Evolutionary conservation across 306 rosid species (phyloP).

Genomic region (Cucurbita maxima): DNA sequence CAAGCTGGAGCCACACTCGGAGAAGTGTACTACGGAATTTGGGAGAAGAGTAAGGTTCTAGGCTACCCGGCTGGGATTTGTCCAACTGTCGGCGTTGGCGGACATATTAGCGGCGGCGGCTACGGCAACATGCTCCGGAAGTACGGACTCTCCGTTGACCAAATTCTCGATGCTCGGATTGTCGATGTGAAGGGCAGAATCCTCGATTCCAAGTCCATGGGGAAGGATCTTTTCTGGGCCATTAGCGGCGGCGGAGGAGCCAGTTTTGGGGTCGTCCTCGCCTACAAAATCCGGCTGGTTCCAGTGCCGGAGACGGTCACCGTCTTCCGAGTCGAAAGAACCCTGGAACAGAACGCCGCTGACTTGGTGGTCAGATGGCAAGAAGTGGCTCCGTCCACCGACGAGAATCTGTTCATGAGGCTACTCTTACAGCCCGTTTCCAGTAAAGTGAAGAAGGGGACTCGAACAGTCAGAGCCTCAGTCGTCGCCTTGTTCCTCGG

Average conservation of each 20-base stretch:
- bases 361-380: slow-evolving; percentile 59
- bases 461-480: slow-evolving; percentile 21
- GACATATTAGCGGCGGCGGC: slow-evolving; percentile 75
- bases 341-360: slow-evolving; percentile 27
- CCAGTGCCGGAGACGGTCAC: slow-evolving; percentile 45
- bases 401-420: slow-evolving; percentile 48
- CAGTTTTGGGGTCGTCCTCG: slow-evolving; percentile 53
- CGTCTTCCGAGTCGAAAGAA: slow-evolving; percentile 22
- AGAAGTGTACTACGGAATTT: slow-evolving; percentile 46
- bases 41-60: slow-evolving; percentile 44
- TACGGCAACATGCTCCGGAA: slow-evolving; percentile 62
- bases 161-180: slow-evolving; percentile 49
- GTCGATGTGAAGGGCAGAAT: slow-evolving; percentile 46
- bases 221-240: slow-evolving; percentile 79
- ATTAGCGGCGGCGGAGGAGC: slow-evolving; percentile 71
- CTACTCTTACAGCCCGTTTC: slow-evolving; percentile 30
- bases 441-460: slow-evolving; percentile 22
- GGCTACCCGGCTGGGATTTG: slow-evolving; percentile 67
- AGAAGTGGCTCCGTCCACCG: slow-evolving; percentile 33
- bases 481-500: slow-evolving; percentile 37
- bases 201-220: slow-evolving; percentile 42
- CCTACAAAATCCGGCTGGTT: slow-evolving; percentile 42
- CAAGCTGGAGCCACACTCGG: slow-evolving; percentile 64
- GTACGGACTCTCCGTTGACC: slow-evolving; percentile 47
- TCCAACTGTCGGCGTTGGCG: slow-evolving; percentile 68